Conservation (phyloP, 2,329 filamentous ascomycete genomes). For the Scedosporium dehoogii region DNA sequence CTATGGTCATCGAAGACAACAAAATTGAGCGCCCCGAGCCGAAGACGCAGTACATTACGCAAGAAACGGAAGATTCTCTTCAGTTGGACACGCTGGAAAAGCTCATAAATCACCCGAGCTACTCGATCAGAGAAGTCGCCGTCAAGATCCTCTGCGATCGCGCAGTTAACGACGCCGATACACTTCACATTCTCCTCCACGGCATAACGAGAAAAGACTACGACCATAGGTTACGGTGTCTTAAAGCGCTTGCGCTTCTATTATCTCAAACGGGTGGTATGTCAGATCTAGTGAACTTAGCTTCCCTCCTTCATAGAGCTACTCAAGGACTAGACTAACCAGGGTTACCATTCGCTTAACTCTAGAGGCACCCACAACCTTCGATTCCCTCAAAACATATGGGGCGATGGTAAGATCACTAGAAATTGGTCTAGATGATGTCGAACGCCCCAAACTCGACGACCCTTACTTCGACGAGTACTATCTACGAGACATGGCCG, state of each 20-base stretch:
- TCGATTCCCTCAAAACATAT: constrained; percentile 42
- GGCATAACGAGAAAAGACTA: constrained; percentile 51
- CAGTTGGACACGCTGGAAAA: constrained; percentile 56
- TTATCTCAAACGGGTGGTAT: constrained; percentile 29
- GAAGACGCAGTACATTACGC: constrained; percentile 63
- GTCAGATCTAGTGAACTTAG: background rate
- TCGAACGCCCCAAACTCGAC: constrained; percentile 38
- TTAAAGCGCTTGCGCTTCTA: constrained; percentile 47
- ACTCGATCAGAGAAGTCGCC: constrained; percentile 60
- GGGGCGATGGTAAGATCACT: constrained; percentile 50
- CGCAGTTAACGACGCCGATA: constrained; percentile 46
- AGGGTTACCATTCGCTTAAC: background rate
- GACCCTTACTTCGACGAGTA: constrained; percentile 54
- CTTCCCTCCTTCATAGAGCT: background rate
- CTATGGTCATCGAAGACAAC: constrained; percentile 51
- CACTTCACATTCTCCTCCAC: constrained; percentile 41
- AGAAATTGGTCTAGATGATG: constrained; percentile 42
- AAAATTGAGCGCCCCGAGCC: constrained; percentile 55
- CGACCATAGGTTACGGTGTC: constrained; percentile 45
- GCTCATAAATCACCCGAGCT: constrained; percentile 61
- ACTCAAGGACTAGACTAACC: background rate
- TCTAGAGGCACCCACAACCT: constrained; percentile 30
- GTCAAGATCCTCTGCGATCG: constrained; percentile 47
- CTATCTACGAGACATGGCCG: constrained; percentile 49
- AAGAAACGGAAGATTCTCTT: constrained; percentile 65